These are phyloP conservation scores for Euclidium syriacum DNA, from an alignment of 345 rosid genomes.

Conservation along the genomic window DNA sequence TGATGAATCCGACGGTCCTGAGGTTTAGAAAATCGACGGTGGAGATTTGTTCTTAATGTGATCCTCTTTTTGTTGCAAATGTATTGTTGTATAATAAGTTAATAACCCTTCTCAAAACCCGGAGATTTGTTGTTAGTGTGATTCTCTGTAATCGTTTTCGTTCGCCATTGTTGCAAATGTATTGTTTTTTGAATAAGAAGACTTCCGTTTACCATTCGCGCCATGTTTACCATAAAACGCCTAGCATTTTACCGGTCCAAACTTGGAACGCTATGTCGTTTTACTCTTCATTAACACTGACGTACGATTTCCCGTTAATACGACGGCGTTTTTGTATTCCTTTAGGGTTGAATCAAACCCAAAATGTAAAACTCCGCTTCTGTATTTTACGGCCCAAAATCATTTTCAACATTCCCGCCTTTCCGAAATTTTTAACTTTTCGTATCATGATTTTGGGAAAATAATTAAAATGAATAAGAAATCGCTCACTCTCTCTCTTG, in stretches of 20 bases:
- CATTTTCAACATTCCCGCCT: slow-evolving; percentile 21
- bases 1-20: not conserved
- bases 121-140: too few species aligned
- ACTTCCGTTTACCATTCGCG: not conserved
- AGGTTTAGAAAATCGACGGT: not conserved
- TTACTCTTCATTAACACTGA: not conserved
- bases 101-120: too few species aligned
- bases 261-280: not conserved
- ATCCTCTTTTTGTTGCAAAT: slow-evolving; percentile 6
- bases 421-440: not conserved
- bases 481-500: not conserved
- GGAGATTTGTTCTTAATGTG: not conserved
- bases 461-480: not conserved
- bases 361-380: not conserved
- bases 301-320: too few species aligned
- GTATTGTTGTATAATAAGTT: too few species aligned
- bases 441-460: not conserved
- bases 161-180: too few species aligned
- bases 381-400: slow-evolving; percentile 4
- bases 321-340: too few species aligned
- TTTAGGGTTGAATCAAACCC: not conserved
- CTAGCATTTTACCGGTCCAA: not conserved
- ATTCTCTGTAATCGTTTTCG: too few species aligned
- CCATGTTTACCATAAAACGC: not conserved
- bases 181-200: not conserved